These are phyloP conservation scores for Tremella yokohamensis DNA, from an alignment of 768 basidiomycete species.

Conservation along the genomic window DNA sequence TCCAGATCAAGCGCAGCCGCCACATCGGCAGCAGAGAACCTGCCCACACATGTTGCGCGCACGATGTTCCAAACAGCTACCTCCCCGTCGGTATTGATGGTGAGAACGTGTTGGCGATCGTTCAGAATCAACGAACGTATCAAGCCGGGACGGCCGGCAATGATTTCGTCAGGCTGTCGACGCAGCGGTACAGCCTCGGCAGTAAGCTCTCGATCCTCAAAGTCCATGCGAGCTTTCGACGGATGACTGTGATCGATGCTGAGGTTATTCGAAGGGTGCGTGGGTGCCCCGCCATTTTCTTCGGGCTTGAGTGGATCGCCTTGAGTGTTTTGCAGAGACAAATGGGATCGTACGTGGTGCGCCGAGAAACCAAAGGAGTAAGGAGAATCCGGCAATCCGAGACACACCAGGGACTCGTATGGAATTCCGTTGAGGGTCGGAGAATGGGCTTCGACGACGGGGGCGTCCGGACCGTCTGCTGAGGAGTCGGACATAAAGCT, in stretches of 20 bases:
- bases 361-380: conserved; percentile 43
- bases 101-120: conserved; percentile 83
- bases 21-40: conserved; percentile 66
- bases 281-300: background rate
- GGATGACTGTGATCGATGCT: background rate
- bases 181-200: conserved; percentile 64
- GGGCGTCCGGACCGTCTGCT: conserved; percentile 17
- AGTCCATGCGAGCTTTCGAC: conserved; percentile 41
- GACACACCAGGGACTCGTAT: conserved; percentile 54
- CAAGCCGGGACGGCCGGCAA: conserved; percentile 70
- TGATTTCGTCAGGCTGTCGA: conserved; percentile 63
- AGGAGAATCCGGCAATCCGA: conserved; percentile 46
- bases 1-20: conserved; percentile 43
- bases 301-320: background rate
- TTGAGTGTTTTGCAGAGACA: background rate
- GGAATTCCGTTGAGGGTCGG: conserved; percentile 60
- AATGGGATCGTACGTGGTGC: conserved; percentile 3
- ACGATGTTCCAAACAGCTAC: conserved; percentile 93
- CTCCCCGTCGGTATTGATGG: conserved; percentile 81
- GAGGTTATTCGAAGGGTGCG: background rate
- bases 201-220: conserved; percentile 67
- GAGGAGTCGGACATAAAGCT: conserved; percentile 43
- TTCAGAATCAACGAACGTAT: conserved; percentile 78
- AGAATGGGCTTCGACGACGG: conserved; percentile 26
- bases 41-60: conserved; percentile 68